phyloP scores from a whole-genome alignment of 208 protist genomes.

The Leishmania braziliensis region DNA sequence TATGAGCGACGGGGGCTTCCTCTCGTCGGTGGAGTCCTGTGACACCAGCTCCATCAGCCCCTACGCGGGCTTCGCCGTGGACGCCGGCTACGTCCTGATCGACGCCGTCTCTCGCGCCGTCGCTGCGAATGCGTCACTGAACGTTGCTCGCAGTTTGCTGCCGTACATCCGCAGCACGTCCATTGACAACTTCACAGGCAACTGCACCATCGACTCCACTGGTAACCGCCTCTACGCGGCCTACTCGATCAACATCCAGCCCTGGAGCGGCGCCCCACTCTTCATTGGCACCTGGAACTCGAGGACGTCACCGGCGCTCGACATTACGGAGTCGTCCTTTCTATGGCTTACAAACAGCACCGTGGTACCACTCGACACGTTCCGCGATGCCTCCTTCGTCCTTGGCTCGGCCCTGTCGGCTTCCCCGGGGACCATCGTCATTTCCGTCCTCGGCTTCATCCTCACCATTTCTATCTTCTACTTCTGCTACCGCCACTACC shows the following conservation, averaged over 20 bases:
- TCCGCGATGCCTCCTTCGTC: slow-evolving; percentile 84
- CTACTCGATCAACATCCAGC: slow-evolving; percentile 75
- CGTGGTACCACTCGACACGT: slow-evolving; percentile 67
- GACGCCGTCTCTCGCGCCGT: slow-evolving; percentile 55
- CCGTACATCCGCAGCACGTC: slow-evolving; percentile 60
- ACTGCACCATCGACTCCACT: slow-evolving; percentile 63
- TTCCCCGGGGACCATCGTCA: slow-evolving; percentile 78
- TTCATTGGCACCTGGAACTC: slow-evolving; percentile 69
- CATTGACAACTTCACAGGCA: slow-evolving; percentile 57
- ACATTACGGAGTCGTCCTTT: slow-evolving; percentile 37
- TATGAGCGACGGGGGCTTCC: slow-evolving; percentile 67
- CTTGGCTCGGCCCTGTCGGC: slow-evolving; percentile 63
- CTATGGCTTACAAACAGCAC: slow-evolving; percentile 74
- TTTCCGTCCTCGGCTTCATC: slow-evolving; percentile 82
- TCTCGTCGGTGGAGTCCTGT: slow-evolving; percentile 53
- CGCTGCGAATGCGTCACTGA: slow-evolving; percentile 46
- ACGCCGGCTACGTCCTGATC: slow-evolving; percentile 74
- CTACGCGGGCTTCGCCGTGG: slow-evolving; percentile 69
- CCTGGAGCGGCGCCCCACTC: slow-evolving; percentile 35
- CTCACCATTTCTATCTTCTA: slow-evolving; percentile 79
- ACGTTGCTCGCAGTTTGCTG: slow-evolving; percentile 45
- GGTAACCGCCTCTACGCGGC: slow-evolving; percentile 73
- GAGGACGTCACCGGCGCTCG: slow-evolving; percentile 37
- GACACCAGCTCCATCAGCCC: slow-evolving; percentile 37
- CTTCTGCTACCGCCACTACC: slow-evolving; percentile 88